Percentiles rank a stretch among this genome's conserved stretches.
These are phyloP conservation scores for Penicillium glabrum DNA, from an alignment of 2,329 filamentous ascomycete species.

Conservation along the genomic window DNA sequence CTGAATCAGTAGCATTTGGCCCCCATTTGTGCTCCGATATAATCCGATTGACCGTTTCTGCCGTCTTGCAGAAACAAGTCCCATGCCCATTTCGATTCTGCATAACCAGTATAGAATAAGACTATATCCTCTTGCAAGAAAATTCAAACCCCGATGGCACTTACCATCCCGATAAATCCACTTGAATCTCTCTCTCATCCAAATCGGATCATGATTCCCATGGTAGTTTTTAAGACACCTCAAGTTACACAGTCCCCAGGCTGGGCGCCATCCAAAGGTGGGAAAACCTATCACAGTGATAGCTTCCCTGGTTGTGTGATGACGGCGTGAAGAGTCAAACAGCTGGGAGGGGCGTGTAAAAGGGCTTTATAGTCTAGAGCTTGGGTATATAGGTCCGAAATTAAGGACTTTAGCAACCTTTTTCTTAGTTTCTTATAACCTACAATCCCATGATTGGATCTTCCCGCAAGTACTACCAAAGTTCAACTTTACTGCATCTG, in stretches of 20 bases:
- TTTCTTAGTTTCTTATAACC: background rate
- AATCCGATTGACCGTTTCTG: constrained; percentile 9
- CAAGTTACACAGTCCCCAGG: constrained; percentile 21
- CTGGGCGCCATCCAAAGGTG: constrained; percentile 2
- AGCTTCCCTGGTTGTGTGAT: constrained; percentile 14
- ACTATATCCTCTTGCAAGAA: background rate
- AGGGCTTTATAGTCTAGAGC: constrained; percentile 6
- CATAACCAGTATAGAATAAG: constrained; percentile 1
- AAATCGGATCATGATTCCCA: background rate
- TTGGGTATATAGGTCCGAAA: background rate
- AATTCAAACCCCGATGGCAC: background rate
- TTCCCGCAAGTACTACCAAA: background rate
- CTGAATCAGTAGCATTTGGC: background rate
- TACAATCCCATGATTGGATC: constrained; percentile 1
- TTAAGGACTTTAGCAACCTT: background rate
- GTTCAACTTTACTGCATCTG: constrained; percentile 1
- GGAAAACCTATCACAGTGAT: constrained; percentile 14
- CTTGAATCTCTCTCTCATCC: background rate
- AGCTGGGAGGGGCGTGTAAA: constrained; percentile 2
- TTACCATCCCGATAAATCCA: background rate
- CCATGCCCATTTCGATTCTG: background rate
- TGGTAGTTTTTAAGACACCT: constrained; percentile 15
- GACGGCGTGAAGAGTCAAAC: constrained; percentile 9
- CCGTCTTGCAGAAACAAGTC: background rate
- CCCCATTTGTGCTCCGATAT: constrained; percentile 8